phyloP scores from a whole-genome alignment of 2,329 filamentous ascomycete genomes.

The Neocatenulostroma microsporum region DNA sequence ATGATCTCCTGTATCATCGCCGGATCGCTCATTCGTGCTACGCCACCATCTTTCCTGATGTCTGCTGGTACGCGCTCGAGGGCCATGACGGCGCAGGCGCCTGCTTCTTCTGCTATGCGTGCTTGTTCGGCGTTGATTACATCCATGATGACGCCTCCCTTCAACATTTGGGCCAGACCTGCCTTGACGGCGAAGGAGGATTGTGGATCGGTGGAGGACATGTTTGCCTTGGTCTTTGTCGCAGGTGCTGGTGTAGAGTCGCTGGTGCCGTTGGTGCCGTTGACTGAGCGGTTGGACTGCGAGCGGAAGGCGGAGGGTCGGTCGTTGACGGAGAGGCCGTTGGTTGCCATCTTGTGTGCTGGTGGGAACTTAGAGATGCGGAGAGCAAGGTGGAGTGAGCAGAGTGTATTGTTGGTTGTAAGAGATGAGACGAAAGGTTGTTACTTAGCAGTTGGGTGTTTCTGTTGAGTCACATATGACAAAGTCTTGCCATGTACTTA shows the following conservation, averaged over 20 bases:
- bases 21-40: constrained; percentile 95
- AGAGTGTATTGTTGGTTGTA: no score
- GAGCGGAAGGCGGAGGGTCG: constrained; percentile 12
- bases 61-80: constrained; percentile 95
- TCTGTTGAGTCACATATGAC: no score
- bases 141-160: constrained; percentile 99
- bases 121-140: constrained; percentile 87
- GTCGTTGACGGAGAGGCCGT: constrained; percentile 5
- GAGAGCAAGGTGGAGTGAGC: no score
- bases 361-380: no score
- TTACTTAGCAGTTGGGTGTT: no score
- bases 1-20: constrained; percentile 93
- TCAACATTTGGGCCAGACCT: constrained; percentile 93
- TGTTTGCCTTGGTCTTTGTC: constrained; percentile 8
- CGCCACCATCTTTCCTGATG: constrained; percentile 84
- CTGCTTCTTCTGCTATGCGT: constrained; percentile 93
- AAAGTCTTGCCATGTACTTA: no score
- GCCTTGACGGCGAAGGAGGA: constrained; percentile 81
- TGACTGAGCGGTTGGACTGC: constrained; percentile 7
- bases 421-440: no score
- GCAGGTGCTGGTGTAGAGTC: constrained; percentile 2
- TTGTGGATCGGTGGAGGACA: constrained; percentile 16
- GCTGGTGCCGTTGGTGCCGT: constrained; percentile 6
- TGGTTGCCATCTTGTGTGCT: constrained; percentile 5
- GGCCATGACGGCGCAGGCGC: constrained; percentile 95